Base-by-base conservation (phyloP, 2,329 filamentous ascomycete genomes). In the Herpotrichia juniperi region DNA sequence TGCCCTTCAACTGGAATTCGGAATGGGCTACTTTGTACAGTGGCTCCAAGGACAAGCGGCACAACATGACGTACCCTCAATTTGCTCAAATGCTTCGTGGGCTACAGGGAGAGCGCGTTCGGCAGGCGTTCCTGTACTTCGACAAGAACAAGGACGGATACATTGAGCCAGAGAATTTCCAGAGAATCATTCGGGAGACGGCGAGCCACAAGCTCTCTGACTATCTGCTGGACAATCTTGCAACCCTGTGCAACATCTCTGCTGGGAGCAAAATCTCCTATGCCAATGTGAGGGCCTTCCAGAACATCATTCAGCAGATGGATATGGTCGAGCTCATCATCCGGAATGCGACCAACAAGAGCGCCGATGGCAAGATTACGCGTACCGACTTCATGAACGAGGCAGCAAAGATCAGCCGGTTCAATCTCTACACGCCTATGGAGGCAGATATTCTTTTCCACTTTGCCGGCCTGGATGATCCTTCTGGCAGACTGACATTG, bases 371-470 rank as follows among this genome's bases (percentile, higher is more conserved):
- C 70, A 96, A 91, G 79, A 97, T 99, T 71, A 97, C 93, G 4
- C 86, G 92, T 46, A 84, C 91, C 37, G 94, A 97, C 68, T 99
- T 99, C 77, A 79, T 97, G 57, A 93, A 96, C 74, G 93, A 97
- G 79, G 93, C 94, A 10, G 88, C 93, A 39, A 88, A 88, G 59
- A 87, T 94, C 67, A 96, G 93, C 21, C 88, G 94, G 58, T 99
- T 97, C 80, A 96, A 93, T 11, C 85, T 96, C 30, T 97, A 97
- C 77, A 97, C 94, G 0, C 94, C 94, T 11, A 97, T 97, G 92
- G 94, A 99, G 76, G 93, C 93, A 34, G 94, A 99, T 70, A 96
- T 99, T 57, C 85, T 99, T 34, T 99, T 99, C 82, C 94, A 97
- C 78, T 99, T 99, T 74, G 94, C 94, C 54, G 91, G 93, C 56